phyloP scores from a whole-genome alignment of 805 yeast genomes.

The Saccharomycopsis olivae region DNA sequence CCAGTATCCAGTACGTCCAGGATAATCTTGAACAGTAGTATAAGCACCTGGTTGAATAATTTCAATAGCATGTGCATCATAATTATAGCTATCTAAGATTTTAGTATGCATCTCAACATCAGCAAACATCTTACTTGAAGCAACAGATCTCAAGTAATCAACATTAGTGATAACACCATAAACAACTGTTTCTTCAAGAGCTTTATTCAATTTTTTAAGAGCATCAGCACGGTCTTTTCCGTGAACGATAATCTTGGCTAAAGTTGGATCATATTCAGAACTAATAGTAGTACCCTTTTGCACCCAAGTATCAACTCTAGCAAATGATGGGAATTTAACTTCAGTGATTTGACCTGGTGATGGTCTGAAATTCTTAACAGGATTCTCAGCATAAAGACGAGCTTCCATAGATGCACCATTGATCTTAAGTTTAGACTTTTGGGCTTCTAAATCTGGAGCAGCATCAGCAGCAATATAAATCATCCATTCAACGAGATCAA shows the following conservation, averaged over 20 bases:
- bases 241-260: constrained; percentile 93
- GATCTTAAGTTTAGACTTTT: constrained; percentile 36
- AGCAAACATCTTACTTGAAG: constrained; percentile 74
- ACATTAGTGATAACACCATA: constrained; percentile 84
- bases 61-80: constrained; percentile 78
- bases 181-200: constrained; percentile 77
- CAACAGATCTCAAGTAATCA: constrained; percentile 81
- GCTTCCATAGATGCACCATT: constrained; percentile 96
- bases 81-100: constrained; percentile 71
- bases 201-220: constrained; percentile 60
- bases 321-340: constrained; percentile 79
- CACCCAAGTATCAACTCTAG: constrained; percentile 94
- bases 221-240: constrained; percentile 87
- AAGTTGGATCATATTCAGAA: constrained; percentile 92
- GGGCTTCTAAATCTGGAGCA: constrained; percentile 63
- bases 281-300: constrained; percentile 76
- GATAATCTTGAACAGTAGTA: constrained; percentile 93
- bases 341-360: constrained; percentile 91
- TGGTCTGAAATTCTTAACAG: constrained; percentile 89
- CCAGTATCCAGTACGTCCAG: constrained; percentile 83
- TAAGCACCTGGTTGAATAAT: constrained; percentile 84
- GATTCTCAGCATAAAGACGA: constrained; percentile 92
- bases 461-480: constrained; percentile 78
- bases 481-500: constrained; percentile 98
- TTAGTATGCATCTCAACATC: constrained; percentile 80